Percentiles rank a stretch among this genome's conserved stretches.
Evolutionary conservation across 1,139 yeast species (phyloP).

Genomic region (Pichia sp.): DNA sequence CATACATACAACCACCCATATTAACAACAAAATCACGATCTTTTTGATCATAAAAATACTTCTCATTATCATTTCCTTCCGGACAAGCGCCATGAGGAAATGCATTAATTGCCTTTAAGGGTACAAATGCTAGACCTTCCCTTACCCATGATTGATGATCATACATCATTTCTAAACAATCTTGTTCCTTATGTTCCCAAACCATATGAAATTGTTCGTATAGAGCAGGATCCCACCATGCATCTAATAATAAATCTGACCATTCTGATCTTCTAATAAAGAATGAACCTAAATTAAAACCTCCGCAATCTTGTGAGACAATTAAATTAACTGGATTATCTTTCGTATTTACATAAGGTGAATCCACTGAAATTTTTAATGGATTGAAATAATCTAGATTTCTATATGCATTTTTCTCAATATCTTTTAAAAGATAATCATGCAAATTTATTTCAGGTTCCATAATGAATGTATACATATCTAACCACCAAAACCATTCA

Average conservation of each 20-base stretch:
- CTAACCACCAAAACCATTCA: constrained; percentile 99
- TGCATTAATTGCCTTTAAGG: constrained; percentile 78
- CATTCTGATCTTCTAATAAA: constrained; percentile 78
- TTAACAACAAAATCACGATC: constrained; percentile 78
- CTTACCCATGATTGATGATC: constrained; percentile 81
- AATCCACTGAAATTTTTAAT: constrained; percentile 52
- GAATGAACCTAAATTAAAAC: constrained; percentile 89
- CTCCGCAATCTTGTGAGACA: constrained; percentile 94
- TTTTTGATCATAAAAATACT: constrained; percentile 58
- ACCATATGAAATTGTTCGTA: constrained; percentile 97
- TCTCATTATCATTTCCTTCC: constrained; percentile 71
- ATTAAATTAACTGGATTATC: constrained; percentile 67
- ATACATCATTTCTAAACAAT: constrained; percentile 82
- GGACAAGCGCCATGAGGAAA: constrained; percentile 97
- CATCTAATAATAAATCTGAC: constrained; percentile 78
- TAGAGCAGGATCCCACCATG: constrained; percentile 98
- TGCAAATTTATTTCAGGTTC: constrained; percentile 85
- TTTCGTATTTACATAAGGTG: constrained; percentile 69
- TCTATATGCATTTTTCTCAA: constrained; percentile 68
- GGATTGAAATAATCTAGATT: constrained; percentile 73
- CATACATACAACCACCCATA: constrained; percentile 98
- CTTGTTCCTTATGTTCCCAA: constrained; percentile 98
- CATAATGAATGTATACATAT: constrained; percentile 91
- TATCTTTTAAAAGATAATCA: constrained; percentile 62
- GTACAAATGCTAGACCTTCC: constrained; percentile 78